Evolutionary conservation across 805 yeast genomes (phyloP), one percentile per base, ranked within the genome.

Genomic region (Allodekkera sacchari): DNA sequence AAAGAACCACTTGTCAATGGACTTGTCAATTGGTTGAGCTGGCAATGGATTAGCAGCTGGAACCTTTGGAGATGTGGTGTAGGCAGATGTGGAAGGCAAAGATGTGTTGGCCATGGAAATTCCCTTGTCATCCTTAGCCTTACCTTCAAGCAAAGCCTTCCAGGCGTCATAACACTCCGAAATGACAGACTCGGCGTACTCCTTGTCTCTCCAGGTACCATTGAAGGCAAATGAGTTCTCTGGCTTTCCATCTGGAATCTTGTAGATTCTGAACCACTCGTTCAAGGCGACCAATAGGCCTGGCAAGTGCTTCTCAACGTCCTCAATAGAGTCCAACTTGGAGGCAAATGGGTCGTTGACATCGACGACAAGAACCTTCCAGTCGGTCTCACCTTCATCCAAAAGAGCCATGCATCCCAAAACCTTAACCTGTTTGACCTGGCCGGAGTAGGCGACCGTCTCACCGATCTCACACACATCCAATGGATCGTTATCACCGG

Each of bases 241-340:
- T 50, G 95, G 95, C 72, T 92, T 92, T 41, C 97, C 98, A 59
- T 89, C 98, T 34, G 98, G 96, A 47, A 87, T 73, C 64, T 92
- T 92, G 77, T 92, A 92, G 63, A 88, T 87, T 60, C 94, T 82
- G 77, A 92, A 92, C 98, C 98, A 92, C 64, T 83, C 94, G 61
- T 87, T 79, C 37, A 97, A 92, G 44, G 95, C 82, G 57, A 94
- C 83, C 54, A 92, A 67, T 37, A 92, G 68, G 34, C 96, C 96
- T 38, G 98, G 98, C 61, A 88, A 77, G 57, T 81, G 78, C 52
- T 71, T 74, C 60, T 74, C 87, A 42, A 92, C 94, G 52, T 92
- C 96, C 61, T 83, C 89, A 47, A 92, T 77, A 59, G 87, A 96
- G 55, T 80, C 73, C 50, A 92, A 66, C 64, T 87, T 80, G 37